A percentile compares a stretch with the other conserved stretches of the same genome.
Conservation (phyloP, 169 alveolate species). For the Cytauxzoon felis region DNA sequence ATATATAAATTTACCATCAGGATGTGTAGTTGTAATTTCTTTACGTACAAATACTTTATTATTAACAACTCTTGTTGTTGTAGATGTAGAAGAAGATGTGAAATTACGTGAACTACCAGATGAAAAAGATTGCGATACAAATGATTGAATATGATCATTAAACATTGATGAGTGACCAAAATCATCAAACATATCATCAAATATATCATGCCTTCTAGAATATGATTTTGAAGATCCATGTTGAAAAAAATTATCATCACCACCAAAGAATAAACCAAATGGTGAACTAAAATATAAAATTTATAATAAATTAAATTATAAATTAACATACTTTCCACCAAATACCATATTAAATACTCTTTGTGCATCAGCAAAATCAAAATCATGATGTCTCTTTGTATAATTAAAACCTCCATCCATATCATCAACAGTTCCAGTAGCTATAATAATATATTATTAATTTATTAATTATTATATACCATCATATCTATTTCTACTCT, state of each 20-base stretch:
- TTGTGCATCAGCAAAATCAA: constrained; percentile 64
- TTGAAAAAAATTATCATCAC: not conserved
- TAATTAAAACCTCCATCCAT: constrained; percentile 1
- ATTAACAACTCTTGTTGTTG: constrained; percentile 58
- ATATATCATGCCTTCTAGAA: too few species aligned
- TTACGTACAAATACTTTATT: constrained; percentile 48
- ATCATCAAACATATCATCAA: not conserved
- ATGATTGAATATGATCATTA: constrained; percentile 1
- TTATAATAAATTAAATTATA: not conserved
- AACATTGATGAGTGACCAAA: not conserved
- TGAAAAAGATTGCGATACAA: constrained; percentile 23
- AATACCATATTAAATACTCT: constrained; percentile 65
- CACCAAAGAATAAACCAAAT: not conserved
- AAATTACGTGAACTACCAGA: constrained; percentile 31
- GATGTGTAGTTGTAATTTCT: constrained; percentile 53
- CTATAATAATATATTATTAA: constrained; percentile 25
- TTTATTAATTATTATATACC: constrained; percentile 29
- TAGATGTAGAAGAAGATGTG: constrained; percentile 56
- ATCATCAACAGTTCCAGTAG: not conserved
- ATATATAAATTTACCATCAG: constrained; percentile 32
- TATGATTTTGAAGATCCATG: constrained; percentile 2
- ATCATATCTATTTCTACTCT: constrained; percentile 63
- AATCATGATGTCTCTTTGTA: constrained; percentile 12
- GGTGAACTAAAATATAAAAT: not conserved
- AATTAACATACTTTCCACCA: constrained; percentile 33